phyloP scores from a whole-genome alignment of 306 rosid species.

The Quercus variabilis region DNA sequence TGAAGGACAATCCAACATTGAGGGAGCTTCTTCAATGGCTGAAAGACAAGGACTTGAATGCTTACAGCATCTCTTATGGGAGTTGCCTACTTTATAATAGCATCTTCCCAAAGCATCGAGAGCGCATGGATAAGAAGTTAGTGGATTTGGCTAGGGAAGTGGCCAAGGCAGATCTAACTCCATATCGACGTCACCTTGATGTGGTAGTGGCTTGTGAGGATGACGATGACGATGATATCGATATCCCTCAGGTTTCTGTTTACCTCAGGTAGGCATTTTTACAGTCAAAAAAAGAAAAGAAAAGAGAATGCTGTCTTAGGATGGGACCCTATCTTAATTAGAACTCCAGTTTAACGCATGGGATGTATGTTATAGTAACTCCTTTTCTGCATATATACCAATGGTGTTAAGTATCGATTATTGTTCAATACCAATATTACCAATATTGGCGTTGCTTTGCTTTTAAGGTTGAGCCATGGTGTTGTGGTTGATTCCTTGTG shows the following conservation, averaged over 20 bases:
- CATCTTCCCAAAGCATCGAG: constrained; percentile 31
- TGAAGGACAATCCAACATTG: constrained; percentile 26
- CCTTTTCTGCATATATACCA: not conserved
- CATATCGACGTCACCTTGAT: constrained; percentile 24
- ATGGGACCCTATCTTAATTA: not conserved
- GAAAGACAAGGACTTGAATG: constrained; percentile 26
- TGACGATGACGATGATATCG: constrained; percentile 29
- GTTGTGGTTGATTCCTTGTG: not conserved
- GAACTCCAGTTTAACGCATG: constrained; percentile 1
- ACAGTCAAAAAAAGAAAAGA: not conserved
- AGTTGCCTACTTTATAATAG: constrained; percentile 36
- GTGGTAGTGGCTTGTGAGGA: constrained; percentile 34
- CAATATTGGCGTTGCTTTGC: not conserved
- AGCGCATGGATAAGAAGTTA: constrained; percentile 32
- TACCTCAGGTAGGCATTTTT: constrained; percentile 27
- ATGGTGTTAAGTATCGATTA: not conserved
- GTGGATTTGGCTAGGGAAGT: constrained; percentile 31
- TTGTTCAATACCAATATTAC: not conserved
- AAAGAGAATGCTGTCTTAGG: not conserved
- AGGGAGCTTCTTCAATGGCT: constrained; percentile 30
- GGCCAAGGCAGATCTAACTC: constrained; percentile 31
- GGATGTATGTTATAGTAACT: not conserved
- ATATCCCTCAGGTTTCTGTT: constrained; percentile 29
- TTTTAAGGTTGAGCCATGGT: not conserved
- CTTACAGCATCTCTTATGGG: constrained; percentile 31